Evolutionary conservation across 2,329 filamentous ascomycete species (phyloP).

Genomic region (Ascochyta koolunga): DNA sequence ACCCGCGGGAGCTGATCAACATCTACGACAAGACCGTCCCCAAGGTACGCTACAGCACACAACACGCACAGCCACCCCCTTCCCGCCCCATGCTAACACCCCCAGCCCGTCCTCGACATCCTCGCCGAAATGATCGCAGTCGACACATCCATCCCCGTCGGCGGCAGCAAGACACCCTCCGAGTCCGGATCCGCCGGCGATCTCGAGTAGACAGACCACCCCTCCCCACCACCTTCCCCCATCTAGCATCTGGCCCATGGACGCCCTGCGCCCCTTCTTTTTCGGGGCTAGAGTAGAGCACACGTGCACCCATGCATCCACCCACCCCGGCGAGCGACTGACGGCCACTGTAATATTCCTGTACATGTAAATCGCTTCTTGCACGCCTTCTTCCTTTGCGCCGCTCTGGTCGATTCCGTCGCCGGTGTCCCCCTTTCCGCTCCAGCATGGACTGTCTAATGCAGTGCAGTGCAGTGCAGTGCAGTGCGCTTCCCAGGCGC

Average conservation of each 20-base stretch:
- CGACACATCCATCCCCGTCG: conserved; percentile 66
- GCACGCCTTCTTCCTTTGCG: conserved; percentile 27
- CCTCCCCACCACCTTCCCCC: background rate
- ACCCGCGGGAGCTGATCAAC: conserved; percentile 86
- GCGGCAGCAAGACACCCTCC: conserved; percentile 45
- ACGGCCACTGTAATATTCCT: conserved; percentile 41
- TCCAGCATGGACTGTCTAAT: no score
- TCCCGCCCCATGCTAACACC: conserved; percentile 20
- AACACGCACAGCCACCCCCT: background rate
- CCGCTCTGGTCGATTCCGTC: conserved; percentile 41
- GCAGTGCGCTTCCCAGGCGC: background rate
- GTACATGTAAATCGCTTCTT: conserved; percentile 39
- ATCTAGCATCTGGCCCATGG: conserved; percentile 18
- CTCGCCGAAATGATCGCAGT: conserved; percentile 98
- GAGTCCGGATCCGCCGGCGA: conserved; percentile 43
- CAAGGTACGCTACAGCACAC: conserved; percentile 66
- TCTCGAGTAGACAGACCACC: conserved; percentile 35
- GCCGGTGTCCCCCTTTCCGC: no score
- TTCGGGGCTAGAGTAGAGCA: no score
- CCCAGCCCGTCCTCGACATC: conserved; percentile 86
- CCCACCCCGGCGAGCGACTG: conserved; percentile 26
- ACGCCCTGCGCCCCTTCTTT: conserved; percentile 16
- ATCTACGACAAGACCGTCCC: conserved; percentile 99
- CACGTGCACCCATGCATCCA: background rate
- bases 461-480: background rate